phyloP scores from a whole-genome alignment of 805 yeast species.

The Starmerella bacillaris region DNA sequence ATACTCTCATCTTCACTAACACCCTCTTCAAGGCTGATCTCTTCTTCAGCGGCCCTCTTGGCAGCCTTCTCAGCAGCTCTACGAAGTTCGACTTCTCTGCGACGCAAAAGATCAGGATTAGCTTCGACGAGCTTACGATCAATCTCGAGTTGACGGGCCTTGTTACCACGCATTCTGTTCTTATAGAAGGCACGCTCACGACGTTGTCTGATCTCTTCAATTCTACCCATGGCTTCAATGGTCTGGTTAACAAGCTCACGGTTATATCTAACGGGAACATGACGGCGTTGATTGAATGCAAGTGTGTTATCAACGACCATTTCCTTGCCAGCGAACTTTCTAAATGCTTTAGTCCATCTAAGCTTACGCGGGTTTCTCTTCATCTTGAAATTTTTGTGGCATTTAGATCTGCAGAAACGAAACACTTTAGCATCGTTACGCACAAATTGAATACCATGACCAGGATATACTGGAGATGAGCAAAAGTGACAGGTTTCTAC shows the following conservation, averaged over 20 bases:
- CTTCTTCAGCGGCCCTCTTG: constrained; percentile 33
- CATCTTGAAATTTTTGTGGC: constrained; percentile 93
- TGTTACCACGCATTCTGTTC: constrained; percentile 98
- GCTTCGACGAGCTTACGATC: constrained; percentile 79
- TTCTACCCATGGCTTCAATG: constrained; percentile 83
- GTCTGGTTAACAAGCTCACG: constrained; percentile 91
- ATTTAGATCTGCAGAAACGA: constrained; percentile 91
- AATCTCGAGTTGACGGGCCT: constrained; percentile 62
- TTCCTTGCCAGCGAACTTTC: constrained; percentile 98
- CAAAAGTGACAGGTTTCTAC: constrained; percentile 74
- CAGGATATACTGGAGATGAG: constrained; percentile 88
- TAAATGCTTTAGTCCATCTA: constrained; percentile 96
- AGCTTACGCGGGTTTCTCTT: constrained; percentile 97
- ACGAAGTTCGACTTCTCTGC: constrained; percentile 83
- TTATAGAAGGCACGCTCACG: constrained; percentile 97
- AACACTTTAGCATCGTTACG: constrained; percentile 97
- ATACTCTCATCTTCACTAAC: constrained; percentile 26
- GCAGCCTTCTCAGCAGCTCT: constrained; percentile 42
- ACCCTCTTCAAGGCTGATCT: constrained; percentile 20
- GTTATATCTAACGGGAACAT: constrained; percentile 93
- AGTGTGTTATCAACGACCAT: constrained; percentile 92
- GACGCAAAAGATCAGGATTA: constrained; percentile 73
- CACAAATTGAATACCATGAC: constrained; percentile 93
- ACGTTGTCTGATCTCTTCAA: constrained; percentile 87
- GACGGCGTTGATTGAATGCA: constrained; percentile 92